phyloP scores from a whole-genome alignment of 2,329 filamentous ascomycete genomes.

The Paramyrothecium sp. region DNA sequence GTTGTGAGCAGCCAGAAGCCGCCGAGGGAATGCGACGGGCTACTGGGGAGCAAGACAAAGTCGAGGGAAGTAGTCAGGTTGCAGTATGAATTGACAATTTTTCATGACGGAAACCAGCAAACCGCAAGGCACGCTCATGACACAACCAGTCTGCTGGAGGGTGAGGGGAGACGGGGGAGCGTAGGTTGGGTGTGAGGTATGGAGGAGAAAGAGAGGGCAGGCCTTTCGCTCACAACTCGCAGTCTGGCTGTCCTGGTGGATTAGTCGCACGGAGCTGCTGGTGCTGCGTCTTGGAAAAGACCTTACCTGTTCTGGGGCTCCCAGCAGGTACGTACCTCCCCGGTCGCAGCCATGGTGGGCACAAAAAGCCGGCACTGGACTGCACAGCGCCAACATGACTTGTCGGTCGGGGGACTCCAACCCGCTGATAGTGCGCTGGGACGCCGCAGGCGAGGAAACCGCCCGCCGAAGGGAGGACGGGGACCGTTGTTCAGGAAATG shows the following conservation, averaged over 20 bases:
- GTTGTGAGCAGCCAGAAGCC: conserved; percentile 12
- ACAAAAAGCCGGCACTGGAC: too few species aligned
- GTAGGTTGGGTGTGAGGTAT: conserved; percentile 23
- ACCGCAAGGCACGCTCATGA: conserved; percentile 14
- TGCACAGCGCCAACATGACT: too few species aligned
- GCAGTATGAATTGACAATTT: conserved; percentile 20
- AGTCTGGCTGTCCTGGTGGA: conserved; percentile 13
- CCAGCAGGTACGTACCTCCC: background rate
- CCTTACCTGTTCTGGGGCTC: background rate
- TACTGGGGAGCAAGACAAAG: conserved; percentile 18
- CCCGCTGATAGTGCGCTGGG: too few species aligned
- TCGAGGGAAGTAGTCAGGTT: conserved; percentile 16
- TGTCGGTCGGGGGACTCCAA: too few species aligned
- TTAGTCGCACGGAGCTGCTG: background rate
- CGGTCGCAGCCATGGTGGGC: too few species aligned
- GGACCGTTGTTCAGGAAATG: too few species aligned
- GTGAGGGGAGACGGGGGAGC: conserved; percentile 9
- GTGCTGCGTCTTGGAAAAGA: background rate
- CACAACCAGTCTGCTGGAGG: conserved; percentile 7
- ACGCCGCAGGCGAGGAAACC: too few species aligned
- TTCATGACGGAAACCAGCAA: conserved; percentile 21
- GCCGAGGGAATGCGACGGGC: conserved; percentile 10
- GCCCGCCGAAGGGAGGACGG: too few species aligned
- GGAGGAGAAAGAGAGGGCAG: conserved; percentile 21
- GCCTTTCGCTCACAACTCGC: conserved; percentile 2